phyloP scores from a whole-genome alignment of 1,284 basidiomycete genomes.

The Prillingera fragicola region DNA sequence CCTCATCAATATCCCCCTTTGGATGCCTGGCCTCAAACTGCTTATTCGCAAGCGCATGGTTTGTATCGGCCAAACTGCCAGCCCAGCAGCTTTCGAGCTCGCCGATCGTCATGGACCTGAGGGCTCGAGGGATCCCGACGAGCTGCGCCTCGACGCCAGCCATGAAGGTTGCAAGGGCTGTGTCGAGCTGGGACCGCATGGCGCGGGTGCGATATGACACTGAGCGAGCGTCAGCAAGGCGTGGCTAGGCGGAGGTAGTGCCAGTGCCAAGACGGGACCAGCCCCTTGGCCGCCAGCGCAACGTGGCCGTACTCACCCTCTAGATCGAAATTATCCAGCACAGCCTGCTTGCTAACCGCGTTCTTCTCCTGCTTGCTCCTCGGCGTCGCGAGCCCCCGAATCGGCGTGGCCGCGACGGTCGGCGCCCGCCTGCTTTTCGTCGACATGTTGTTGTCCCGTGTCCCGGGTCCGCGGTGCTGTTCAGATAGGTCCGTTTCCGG shows the following conservation, averaged over 20 bases:
- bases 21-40: slow-evolving; percentile 19
- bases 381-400: too few species aligned
- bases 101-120: slow-evolving; percentile 40
- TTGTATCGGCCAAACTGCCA: slow-evolving; percentile 39
- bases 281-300: not conserved
- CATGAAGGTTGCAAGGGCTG: slow-evolving; percentile 35
- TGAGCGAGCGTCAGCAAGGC: not conserved
- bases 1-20: slow-evolving; percentile 27
- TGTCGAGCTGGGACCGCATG: slow-evolving; percentile 21
- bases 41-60: slow-evolving; percentile 34
- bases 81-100: slow-evolving; percentile 45
- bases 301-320: slow-evolving; percentile 47
- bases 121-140: slow-evolving; percentile 40
- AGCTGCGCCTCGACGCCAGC: slow-evolving; percentile 44
- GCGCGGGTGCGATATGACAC: slow-evolving; percentile 6
- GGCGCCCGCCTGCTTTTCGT: too few species aligned
- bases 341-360: slow-evolving; percentile 26
- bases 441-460: too few species aligned
- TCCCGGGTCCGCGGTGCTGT: too few species aligned
- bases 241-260: not conserved
- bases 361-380: slow-evolving; percentile 17
- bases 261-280: not conserved
- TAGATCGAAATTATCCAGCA: slow-evolving; percentile 48
- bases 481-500: too few species aligned
- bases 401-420: too few species aligned